Evolutionary conservation across 768 basidiomycete species (phyloP), one percentile per base, ranked within the genome.

Genomic region (Aureoboletus auriporus): DNA sequence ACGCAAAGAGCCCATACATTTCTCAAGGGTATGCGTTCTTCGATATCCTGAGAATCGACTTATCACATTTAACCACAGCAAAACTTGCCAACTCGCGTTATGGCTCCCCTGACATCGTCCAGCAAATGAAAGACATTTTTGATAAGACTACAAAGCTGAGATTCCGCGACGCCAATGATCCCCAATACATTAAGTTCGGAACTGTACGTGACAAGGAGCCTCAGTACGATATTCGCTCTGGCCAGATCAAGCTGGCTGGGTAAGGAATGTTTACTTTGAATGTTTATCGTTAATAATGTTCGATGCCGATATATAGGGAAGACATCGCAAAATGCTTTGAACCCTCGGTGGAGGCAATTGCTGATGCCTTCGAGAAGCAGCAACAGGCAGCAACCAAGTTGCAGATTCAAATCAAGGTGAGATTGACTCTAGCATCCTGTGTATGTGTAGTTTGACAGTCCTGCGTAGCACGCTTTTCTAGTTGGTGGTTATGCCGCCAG

Each of bases 401-500:
- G n/a, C 42, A 48, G 6, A 62, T 74, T 6, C 28, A 47, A 51
- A 30, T 72, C 66, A 53, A 45, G 62, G 54, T 45, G 12, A 20
- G 13, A 8, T 34, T 36, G 16, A 10, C 1, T 2, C 33, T 28
- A 34, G 33, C 29, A 27, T 27, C 10, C 6, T 5, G 6, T 6
- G 4, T 36, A 1, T 37, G 12, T 9, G 8, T 12, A n/a, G 3
- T 0, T 30, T 39, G 6, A 56, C 17, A 8, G 10, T 30, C 6
- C 3, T 30, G 1, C 30, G 5, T 30, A 67, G 68, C 47, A 66
- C 11, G 67, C 73, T 16, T 71, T 77, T 36, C 68, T 82, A 3
- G 76, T 79, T 1, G 77, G 78, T 2, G 76, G 77, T 0, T 79
- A 77, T 50, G 71, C 73, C 0, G 72, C 75, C 9, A 78, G 69